Evolutionary conservation across 345 rosid genomes (phyloP), one percentile per base, ranked within the genome.

Genomic region (Populus pruinosa): DNA sequence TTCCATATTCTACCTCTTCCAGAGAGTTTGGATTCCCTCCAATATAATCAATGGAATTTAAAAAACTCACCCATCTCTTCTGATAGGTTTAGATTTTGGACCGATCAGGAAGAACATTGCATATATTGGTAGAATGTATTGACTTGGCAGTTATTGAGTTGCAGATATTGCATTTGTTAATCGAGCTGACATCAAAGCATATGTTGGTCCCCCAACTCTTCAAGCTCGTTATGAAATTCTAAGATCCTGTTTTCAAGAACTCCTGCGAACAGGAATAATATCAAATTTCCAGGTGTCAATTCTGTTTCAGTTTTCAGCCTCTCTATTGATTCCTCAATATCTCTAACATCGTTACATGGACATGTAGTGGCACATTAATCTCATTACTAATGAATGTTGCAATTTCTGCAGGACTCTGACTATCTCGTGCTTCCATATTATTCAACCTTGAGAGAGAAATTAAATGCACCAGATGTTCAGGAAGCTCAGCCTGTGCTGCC

Each of bases 161-260:
- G 79, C 88, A 96, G 99, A 96, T 89, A 82, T 96, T 80, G 99
- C 99, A 43, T 96, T 96, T 77, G 94, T 96, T 71, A 97, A 96
- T 78, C 88, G 98, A 80, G 97, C 99, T 69, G 99, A 96, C 84
- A 90, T 96, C 80, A 96, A 96, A 86, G 99, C 99, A 49, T 96
- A 93, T 76, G 91, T 96, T 74, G 98, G 98, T 75, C 98, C 99
- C 77, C 98, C 99, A 82, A 91, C 91, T 79, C 87, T 92, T 85
- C 90, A 89, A 82, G 99, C 97, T 80, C 96, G 99, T 75, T 93
- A 91, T 67, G 97, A 92, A 82, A 96, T 93, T 80, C 82, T 96
- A 69, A 88, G 93, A 74, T 92, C 98, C 69, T 93, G 97, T 82
- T 78, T 92, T 84, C 92, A 89, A 73, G 98, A 96, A 82, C 91